Evolutionary conservation across 495 filamentous ascomycete genomes (phyloP), one percentile per base, ranked within the genome.

Genomic region (Daldinia childiae): DNA sequence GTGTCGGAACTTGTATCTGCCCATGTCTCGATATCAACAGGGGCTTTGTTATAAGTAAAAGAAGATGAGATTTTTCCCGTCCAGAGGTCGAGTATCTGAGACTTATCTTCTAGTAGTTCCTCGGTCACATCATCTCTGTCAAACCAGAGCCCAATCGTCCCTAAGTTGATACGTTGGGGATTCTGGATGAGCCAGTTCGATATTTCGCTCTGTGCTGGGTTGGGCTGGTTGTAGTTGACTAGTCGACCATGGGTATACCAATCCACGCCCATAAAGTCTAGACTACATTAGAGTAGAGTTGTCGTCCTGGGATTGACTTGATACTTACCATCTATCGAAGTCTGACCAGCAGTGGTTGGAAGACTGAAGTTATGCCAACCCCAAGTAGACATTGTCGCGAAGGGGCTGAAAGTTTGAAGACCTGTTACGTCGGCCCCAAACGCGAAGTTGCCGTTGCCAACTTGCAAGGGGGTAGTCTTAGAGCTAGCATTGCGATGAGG

Each of bases 361-460:
- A 87, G 73, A 21, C 83, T 86, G 67, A 85, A 84, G 70, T 88
- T 88, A 78, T 88, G 85, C 86, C 85, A 88, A 7, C 84, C 83
- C 84, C 83, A 87, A 6, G 82, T 83, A 2, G 83, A 86, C 64
- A 89, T 78, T 6, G 82, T 88, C 45, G 80, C 84, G 71, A 87
- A 88, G 15, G 87, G 85, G 68, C 85, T 82, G 78, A 89, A 89
- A 17, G 86, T 90, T 76, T 90, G 86, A 4, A 87, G 66, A 8
- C 86, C 85, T 5, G 85, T 86, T 8, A 86, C 66, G 67, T 87
- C 86, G 7, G 80, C 82, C 3, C 85, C 85, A 57, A 87, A 88
- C 45, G 84, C 85, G 66, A 88, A 86, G 69, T 87, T 84, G n/a
- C 86, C 84, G 74, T 87, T 87, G 32, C 84, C 85, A 2, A 87